Evolutionary conservation across 148 eudicot genomes (phyloP), one percentile per base, ranked within the genome.

Genomic region (Rhododendron mucronatum): DNA sequence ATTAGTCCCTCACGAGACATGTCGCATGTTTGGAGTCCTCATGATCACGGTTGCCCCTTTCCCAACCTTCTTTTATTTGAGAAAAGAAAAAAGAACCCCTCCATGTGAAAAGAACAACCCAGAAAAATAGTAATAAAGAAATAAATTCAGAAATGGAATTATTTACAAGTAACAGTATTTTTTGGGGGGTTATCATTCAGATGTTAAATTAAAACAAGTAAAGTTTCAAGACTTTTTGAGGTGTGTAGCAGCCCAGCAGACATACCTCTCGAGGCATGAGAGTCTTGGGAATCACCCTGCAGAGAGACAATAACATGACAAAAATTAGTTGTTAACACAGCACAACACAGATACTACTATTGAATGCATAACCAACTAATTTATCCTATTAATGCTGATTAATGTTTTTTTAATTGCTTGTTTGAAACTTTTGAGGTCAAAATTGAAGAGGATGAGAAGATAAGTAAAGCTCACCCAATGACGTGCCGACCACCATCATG

Each of bases 251-350:
- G 76, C 35, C 21, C 9, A 79, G 44, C 23, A 90, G 84, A 93
- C 95, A 93, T 94, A 97, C 99, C 99, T 97, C 98, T 97, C 98
- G 91, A 90, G 98, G 98, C 98, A 95, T 95, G 94, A 97, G 98
- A 67, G 95, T 94, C 98, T 95, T 97, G 96, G 99, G 99, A 93
- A 97, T 97, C 74, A 97, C 98, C 91, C 98, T 97, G 95, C 89
- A 90, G 88, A 91, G 85, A 94, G 93, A 94, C 94, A 92, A 87
- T 89, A 95, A 96, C 91, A 94, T 91, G 95, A 94, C 98, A 95
- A 94, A 95, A 90, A 80, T 88, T 88, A 90, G 88, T 91, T 86
- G 82, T 53, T 51, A 23, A 78, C 53, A 88, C 83, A 88, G 59
- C 78, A 85, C 84, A 44, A 84, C 18, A 81, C 57, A 87, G 85